phyloP scores from a whole-genome alignment of 345 rosid species.

The Arabis hirsuta region DNA sequence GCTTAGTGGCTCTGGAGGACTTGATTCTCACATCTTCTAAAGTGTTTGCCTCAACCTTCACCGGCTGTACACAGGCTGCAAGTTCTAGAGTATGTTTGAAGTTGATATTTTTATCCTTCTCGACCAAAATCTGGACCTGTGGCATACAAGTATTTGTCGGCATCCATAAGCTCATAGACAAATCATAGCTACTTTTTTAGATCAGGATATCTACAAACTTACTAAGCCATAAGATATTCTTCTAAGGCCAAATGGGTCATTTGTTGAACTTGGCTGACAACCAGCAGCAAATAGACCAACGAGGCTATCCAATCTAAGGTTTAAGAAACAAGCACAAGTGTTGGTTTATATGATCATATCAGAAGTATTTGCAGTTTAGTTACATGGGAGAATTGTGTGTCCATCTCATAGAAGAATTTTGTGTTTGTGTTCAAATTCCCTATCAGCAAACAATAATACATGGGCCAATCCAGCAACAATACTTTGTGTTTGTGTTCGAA shows the following conservation, averaged over 20 bases:
- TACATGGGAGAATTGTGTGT: too few species aligned
- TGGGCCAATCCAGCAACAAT: too few species aligned
- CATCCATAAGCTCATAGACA: slow-evolving; percentile 28
- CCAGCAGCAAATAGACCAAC: slow-evolving; percentile 97
- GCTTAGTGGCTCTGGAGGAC: slow-evolving; percentile 5
- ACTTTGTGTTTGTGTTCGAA: neutral
- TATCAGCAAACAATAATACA: too few species aligned
- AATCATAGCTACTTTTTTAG: neutral
- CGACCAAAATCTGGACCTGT: slow-evolving; percentile 92
- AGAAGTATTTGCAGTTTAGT: slow-evolving; percentile 20
- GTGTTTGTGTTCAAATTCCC: too few species aligned
- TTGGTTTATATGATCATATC: slow-evolving; percentile 27
- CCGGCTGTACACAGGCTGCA: slow-evolving; percentile 81
- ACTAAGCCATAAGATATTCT: slow-evolving; percentile 95
- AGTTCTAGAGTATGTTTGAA: slow-evolving; percentile 63
- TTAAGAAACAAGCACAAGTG: slow-evolving; percentile 2
- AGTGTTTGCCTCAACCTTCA: slow-evolving; percentile 57
- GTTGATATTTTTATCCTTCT: slow-evolving; percentile 68
- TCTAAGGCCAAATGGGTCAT: slow-evolving; percentile 91
- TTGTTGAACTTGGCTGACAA: slow-evolving; percentile 94
- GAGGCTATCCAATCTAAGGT: slow-evolving; percentile 86
- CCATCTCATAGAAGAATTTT: too few species aligned
- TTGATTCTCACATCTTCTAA: slow-evolving; percentile 73
- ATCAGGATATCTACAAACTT: slow-evolving; percentile 47
- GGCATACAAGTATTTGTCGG: slow-evolving; percentile 24